These are phyloP conservation scores for Panellus pusillus DNA, from an alignment of 768 basidiomycete genomes.

Conservation along the genomic window DNA sequence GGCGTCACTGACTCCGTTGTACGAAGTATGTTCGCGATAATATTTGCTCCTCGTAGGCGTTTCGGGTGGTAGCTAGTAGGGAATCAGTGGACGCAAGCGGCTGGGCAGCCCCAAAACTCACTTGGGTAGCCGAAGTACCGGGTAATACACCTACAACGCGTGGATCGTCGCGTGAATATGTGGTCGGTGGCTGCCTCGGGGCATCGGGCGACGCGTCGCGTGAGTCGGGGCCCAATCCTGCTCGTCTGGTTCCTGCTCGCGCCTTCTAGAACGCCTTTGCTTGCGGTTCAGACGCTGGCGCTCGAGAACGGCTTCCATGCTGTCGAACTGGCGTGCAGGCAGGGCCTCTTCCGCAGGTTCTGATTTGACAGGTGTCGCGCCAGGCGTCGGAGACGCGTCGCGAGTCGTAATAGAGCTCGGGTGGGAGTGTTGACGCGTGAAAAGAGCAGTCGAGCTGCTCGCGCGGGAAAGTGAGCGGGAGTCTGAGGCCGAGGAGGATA, in stretches of 20 bases:
- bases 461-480: constrained; percentile 37
- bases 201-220: constrained; percentile 47
- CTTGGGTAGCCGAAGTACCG: constrained; percentile 33
- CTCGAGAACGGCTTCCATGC: constrained; percentile 78
- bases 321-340: constrained; percentile 61
- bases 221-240: constrained; percentile 46
- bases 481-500: constrained; percentile 36
- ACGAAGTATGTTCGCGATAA: constrained; percentile 54
- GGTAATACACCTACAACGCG: constrained; percentile 19
- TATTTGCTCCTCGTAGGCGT: constrained; percentile 65
- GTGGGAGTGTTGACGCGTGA: constrained; percentile 45
- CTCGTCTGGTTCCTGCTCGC: constrained; percentile 37
- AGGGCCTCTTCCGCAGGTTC: constrained; percentile 54
- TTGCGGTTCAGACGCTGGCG: constrained; percentile 60
- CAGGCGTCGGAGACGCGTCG: constrained; percentile 50
- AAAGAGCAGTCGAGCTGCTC: constrained; percentile 34
- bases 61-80: constrained; percentile 35
- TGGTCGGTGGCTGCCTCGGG: constrained; percentile 44
- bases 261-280: constrained; percentile 51
- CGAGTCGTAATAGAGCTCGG: constrained; percentile 50
- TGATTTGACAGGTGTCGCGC: constrained; percentile 62
- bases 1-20: constrained; percentile 26
- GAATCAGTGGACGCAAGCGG: constrained; percentile 23
- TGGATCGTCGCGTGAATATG: constrained; percentile 57
- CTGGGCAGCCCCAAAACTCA: constrained; percentile 36